Conservation (phyloP, 495 filamentous ascomycete genomes). For the Diplogelasinospora grovesii region DNA sequence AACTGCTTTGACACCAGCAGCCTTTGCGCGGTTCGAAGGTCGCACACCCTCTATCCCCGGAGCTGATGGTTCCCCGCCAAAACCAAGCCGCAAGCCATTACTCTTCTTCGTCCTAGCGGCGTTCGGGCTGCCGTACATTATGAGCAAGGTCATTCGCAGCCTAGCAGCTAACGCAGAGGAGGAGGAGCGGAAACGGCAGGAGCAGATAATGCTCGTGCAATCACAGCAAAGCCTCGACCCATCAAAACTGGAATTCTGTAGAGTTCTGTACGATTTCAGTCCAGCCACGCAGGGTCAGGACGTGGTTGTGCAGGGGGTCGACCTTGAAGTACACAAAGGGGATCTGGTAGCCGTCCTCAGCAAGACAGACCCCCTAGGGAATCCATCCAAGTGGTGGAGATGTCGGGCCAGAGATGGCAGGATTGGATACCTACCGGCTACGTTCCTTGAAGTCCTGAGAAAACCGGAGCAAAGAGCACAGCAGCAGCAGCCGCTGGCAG, state of each 20-base stretch:
- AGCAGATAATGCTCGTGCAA: constrained; percentile 37
- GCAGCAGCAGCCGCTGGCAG: constrained; percentile 34
- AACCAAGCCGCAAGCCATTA: constrained; percentile 87
- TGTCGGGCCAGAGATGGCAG: constrained; percentile 88
- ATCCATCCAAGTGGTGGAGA: constrained; percentile 93
- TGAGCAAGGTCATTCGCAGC: constrained; percentile 85
- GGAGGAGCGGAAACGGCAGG: constrained; percentile 58
- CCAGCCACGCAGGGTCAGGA: constrained; percentile 56
- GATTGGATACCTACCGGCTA: constrained; percentile 82
- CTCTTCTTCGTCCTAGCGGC: constrained; percentile 92
- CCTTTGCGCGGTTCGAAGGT: constrained; percentile 86
- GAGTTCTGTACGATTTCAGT: constrained; percentile 87
- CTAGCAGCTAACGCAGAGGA: constrained; percentile 79
- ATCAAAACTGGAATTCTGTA: constrained; percentile 87
- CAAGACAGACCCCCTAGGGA: constrained; percentile 87
- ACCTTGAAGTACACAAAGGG: constrained; percentile 88
- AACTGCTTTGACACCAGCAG: constrained; percentile 75
- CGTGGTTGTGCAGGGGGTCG: constrained; percentile 61
- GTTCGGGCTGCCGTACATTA: constrained; percentile 90
- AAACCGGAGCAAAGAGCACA: too few species aligned
- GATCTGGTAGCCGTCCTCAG: constrained; percentile 91
- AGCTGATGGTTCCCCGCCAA: constrained; percentile 48
- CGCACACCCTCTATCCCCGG: constrained; percentile 28
- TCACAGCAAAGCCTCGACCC: constrained; percentile 60
- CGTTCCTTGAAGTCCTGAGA: constrained; percentile 80